phyloP scores from a whole-genome alignment of 1,139 yeast species.

The Geotrichum klebahnii region DNA sequence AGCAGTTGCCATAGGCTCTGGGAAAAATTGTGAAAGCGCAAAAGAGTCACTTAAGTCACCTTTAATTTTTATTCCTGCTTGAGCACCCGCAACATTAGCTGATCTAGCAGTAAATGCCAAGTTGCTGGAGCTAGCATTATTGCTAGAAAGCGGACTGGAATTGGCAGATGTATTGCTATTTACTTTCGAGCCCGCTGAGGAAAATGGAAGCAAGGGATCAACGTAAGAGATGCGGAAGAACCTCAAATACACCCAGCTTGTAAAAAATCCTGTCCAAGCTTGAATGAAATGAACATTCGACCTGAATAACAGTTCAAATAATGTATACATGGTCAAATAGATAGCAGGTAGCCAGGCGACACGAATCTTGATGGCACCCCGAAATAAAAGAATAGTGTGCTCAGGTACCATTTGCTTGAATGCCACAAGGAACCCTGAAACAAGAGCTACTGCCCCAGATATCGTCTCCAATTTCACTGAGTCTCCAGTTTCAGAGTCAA shows the following conservation, averaged over 20 bases:
- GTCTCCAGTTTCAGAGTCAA: conserved; percentile 14
- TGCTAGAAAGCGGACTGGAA: background rate
- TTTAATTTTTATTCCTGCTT: conserved; percentile 36
- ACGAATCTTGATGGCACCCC: conserved; percentile 60
- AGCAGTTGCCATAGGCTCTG: conserved; percentile 49
- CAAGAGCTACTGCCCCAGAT: conserved; percentile 62
- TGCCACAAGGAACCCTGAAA: conserved; percentile 76
- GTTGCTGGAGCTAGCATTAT: background rate
- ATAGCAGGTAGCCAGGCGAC: conserved; percentile 67
- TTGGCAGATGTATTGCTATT: conserved; percentile 28
- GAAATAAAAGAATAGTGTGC: conserved; percentile 66
- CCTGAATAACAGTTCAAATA: conserved; percentile 31
- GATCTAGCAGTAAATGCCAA: conserved; percentile 17
- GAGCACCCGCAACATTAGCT: background rate
- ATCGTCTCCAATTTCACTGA: conserved; percentile 5
- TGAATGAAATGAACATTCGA: conserved; percentile 45
- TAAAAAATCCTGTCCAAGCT: conserved; percentile 59
- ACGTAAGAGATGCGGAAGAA: conserved; percentile 55
- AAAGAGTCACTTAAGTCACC: conserved; percentile 94
- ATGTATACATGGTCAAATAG: conserved; percentile 45
- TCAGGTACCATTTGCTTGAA: conserved; percentile 87
- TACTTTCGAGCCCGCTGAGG: conserved; percentile 22
- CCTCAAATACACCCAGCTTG: conserved; percentile 71
- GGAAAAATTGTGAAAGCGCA: conserved; percentile 70
- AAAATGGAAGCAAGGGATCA: conserved; percentile 36